Evolutionary conservation across 2,329 filamentous ascomycete species (phyloP), one percentile per base, ranked within the genome.

Genomic region (Calonectria ilicicola): DNA sequence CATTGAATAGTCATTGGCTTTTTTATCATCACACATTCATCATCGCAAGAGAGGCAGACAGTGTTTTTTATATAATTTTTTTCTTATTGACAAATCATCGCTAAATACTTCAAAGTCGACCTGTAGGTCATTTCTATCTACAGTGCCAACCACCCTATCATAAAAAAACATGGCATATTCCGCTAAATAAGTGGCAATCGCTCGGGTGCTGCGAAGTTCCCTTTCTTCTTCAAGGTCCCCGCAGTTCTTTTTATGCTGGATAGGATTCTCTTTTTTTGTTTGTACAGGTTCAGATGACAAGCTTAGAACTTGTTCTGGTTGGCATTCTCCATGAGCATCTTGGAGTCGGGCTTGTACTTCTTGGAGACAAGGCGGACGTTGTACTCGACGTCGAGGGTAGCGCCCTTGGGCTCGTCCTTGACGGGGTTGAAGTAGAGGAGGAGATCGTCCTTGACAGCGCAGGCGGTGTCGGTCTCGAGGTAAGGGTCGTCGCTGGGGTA

Each of bases 401-500:
- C 78, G 2, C 78, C 85, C 49, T 83, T 82, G 73, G 79, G 75
- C 40, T 86, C 84, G 44, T 82, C 82, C 73, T 83, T 66, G 38
- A 86, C 78, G 12, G 87, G 87, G 77, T 84, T 86, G 79, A 90
- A 90, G 74, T 88, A 83, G 17, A 89, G 83, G 2, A 89, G 77
- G 5, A 90, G 80, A 60, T 88, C 87, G 60, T 88, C 84, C 82
- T 90, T 90, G 76, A 90, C 88, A 44, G 88, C 88, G 73, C 88
- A 90, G 38, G 89, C 88, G 49, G 83, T 82, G 63, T 85, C 84
- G 2, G 82, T 82, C 44, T 82, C 81, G 29, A 95, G 87, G 81
- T 94, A 94, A 62, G 90, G 88, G 84, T 93, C 90, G 21, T 90
- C 86, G 73, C 88, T 88, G 83, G 94, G 93, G 81, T 95, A 96